Conservation (phyloP, 768 basidiomycete species). For the Suillus subalutaceus region DNA sequence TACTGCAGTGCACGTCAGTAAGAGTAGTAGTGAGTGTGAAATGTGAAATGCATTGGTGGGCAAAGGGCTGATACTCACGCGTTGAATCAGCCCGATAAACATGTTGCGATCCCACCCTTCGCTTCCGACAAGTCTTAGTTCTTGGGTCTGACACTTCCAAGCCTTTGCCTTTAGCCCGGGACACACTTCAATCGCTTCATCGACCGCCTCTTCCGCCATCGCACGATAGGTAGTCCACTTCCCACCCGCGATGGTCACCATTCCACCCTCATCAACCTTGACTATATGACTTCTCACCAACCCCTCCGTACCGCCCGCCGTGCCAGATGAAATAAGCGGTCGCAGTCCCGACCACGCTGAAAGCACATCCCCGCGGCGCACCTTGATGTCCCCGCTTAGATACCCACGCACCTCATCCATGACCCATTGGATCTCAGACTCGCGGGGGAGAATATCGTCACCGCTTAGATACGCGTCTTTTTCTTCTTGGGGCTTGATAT, state of each 20-base stretch:
- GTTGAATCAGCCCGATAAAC: conserved; percentile 95
- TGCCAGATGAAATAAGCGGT: conserved; percentile 88
- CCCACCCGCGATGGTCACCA: conserved; percentile 94
- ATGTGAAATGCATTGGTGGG: neutral
- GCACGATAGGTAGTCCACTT: conserved; percentile 99
- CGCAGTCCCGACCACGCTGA: conserved; percentile 94
- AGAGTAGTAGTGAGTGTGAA: neutral
- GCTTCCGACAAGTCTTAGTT: conserved; percentile 83
- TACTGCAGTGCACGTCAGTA: conserved; percentile 50
- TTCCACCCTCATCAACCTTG: conserved; percentile 73
- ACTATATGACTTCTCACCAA: conserved; percentile 95
- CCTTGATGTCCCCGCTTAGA: conserved; percentile 89
- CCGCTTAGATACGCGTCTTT: conserved; percentile 12
- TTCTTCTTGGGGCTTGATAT: neutral
- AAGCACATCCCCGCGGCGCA: conserved; percentile 91
- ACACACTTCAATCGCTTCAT: conserved; percentile 82
- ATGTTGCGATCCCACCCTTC: conserved; percentile 95
- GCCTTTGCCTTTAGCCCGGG: conserved; percentile 52
- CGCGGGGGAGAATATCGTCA: conserved; percentile 76
- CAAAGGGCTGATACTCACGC: conserved; percentile 48
- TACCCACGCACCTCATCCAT: conserved; percentile 91
- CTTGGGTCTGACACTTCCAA: conserved; percentile 76
- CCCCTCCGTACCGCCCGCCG: conserved; percentile 78
- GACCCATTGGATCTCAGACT: conserved; percentile 97
- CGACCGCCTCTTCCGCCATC: conserved; percentile 96